Evolutionary conservation across 352 stramenopile genomes (phyloP), one percentile per base, ranked within the genome.

Genomic region (Pythium volutum): DNA sequence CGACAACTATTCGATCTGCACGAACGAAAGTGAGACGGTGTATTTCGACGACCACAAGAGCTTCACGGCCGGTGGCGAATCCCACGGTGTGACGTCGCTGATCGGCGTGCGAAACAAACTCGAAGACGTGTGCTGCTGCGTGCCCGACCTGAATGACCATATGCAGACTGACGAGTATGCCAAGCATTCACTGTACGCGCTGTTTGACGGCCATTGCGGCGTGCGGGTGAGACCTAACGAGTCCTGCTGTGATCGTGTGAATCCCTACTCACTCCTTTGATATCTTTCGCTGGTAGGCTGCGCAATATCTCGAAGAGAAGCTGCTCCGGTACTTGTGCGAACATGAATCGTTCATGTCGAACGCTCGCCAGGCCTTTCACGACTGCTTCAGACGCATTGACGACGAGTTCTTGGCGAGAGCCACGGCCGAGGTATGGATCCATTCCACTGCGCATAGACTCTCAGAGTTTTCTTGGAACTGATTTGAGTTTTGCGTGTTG

Each of bases 131-230:
- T 92, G 83, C 60, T 89, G 79, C 63, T 92, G 82, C 58, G 80
- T 91, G 15, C 84, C 86, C 6, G 76, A 93, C 36, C 59, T 93
- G 29, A 91, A 87, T 22, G 55, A 75, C 27, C 70, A 81, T 14
- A 63, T 87, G 18, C 47, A 68, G 42, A 69, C 69, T 14, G 42
- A 73, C 8, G 63, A 76, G 46, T 81, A 74, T 49, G 62, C 79
- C 18, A 81, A 75, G 45, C 83, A 93, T 50, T 77, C 84, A 22
- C 71, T 93, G 46, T 95, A 93, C 57, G 81, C 83, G 23, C 67
- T 95, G 42, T 95, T 93, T 73, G 86, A 95, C 61, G 86, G 86
- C 4, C 86, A 95, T 45, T 88, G 81, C 47, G 86, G 86, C 27
- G 81, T 90, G 33, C 74, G 77, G 55, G 85, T 94, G 31, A n/a